Conservation (phyloP, 345 rosid genomes). For the Lagerstroemia speciosa region DNA sequence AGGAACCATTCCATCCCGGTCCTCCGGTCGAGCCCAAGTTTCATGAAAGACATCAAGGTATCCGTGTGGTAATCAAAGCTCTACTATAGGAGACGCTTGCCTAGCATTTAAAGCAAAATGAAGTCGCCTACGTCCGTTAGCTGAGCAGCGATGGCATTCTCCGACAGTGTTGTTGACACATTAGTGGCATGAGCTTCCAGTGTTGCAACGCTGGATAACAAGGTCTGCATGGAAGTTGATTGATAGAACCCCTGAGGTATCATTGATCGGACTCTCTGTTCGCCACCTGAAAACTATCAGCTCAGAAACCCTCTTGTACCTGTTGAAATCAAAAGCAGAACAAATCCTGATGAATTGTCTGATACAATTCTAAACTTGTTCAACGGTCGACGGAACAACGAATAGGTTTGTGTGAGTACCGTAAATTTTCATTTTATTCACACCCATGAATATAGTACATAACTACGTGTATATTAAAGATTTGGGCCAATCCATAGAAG, state of each 20-base stretch:
- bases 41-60: conserved; percentile 37
- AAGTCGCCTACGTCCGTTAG: conserved; percentile 34
- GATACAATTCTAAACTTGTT: no score
- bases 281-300: conserved; percentile 31
- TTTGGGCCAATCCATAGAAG: no score
- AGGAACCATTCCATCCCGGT: conserved; percentile 17
- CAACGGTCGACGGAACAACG: no score
- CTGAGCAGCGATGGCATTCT: conserved; percentile 11
- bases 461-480: no score
- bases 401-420: no score
- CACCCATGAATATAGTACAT: no score
- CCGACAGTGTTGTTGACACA: conserved; percentile 1
- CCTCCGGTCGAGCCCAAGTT: conserved; percentile 24
- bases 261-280: conserved; percentile 27
- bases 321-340: conserved; percentile 5
- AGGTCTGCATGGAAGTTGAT: conserved; percentile 13
- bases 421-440: no score
- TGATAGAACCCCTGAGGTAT: conserved; percentile 20
- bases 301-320: conserved; percentile 19
- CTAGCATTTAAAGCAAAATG: conserved; percentile 17
- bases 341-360: background rate
- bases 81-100: conserved; percentile 15
- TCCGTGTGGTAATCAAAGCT: conserved; percentile 30
- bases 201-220: conserved; percentile 15
- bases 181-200: background rate